These are phyloP conservation scores for Asterochloris erici DNA, from an alignment of 139 green algal species.

Conservation along the genomic window DNA sequence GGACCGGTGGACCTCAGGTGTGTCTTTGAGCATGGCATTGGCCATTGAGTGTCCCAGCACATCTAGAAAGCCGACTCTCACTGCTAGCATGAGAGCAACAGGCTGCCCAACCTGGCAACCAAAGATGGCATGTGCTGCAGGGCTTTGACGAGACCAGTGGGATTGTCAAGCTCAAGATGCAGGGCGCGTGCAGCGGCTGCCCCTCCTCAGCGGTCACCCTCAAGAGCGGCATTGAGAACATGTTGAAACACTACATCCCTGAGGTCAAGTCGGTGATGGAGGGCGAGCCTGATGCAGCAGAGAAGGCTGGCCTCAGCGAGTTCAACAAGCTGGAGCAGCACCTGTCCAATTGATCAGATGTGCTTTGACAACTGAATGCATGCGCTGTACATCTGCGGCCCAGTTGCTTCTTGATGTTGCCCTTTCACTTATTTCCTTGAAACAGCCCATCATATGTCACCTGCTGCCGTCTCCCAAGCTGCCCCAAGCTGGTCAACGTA, in stretches of 20 bases:
- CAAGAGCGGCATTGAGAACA: slow-evolving; percentile 99
- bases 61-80: no score
- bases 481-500: no score
- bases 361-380: background rate
- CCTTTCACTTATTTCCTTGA: background rate
- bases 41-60: no score
- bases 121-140: background rate
- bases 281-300: slow-evolving; percentile 66
- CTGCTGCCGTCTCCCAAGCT: no score
- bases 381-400: background rate
- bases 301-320: slow-evolving; percentile 58
- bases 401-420: background rate
- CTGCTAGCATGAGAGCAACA: no score
- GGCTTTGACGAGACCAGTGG: slow-evolving; percentile 85
- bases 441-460: background rate
- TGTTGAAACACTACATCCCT: slow-evolving; percentile 97
- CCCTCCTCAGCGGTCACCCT: slow-evolving; percentile 92
- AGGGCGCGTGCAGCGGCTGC: slow-evolving; percentile 91
- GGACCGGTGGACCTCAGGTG: background rate
- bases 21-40: background rate
- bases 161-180: slow-evolving; percentile 90
- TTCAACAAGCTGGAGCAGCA: slow-evolving; percentile 75
- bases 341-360: slow-evolving; percentile 33
- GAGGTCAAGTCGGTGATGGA: slow-evolving; percentile 67
- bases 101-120: no score